Evolutionary conservation across 2,329 filamentous ascomycete genomes (phyloP).

Genomic region (Epichloe bromicola): DNA sequence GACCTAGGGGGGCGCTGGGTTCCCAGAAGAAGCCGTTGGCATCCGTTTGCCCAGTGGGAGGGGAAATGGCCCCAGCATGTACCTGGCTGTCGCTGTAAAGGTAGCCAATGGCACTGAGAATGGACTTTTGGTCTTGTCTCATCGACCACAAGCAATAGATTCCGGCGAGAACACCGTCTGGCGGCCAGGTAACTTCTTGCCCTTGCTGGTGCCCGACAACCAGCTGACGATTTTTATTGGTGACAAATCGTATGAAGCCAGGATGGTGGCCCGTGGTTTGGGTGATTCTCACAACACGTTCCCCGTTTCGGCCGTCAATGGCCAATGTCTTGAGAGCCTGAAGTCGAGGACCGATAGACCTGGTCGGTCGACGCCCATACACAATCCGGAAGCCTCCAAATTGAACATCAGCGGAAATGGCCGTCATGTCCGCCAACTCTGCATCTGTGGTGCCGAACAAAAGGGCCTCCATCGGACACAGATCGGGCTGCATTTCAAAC

Average conservation of each 20-base stretch:
- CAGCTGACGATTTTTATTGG: slow-evolving; percentile 17
- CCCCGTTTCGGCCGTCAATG: neutral
- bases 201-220: neutral
- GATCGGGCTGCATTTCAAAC: neutral
- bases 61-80: neutral
- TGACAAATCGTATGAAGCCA: neutral
- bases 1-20: neutral
- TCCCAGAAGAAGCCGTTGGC: neutral
- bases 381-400: neutral
- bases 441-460: neutral
- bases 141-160: neutral
- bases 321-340: neutral
- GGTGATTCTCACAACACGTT: neutral
- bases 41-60: neutral
- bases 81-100: neutral
- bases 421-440: neutral
- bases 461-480: neutral
- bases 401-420: neutral
- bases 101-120: neutral
- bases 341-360: neutral
- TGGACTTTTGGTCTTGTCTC: neutral
- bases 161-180: neutral
- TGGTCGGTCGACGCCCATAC: neutral
- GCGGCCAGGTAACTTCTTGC: neutral
- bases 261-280: neutral